A percentile compares a stretch with the other conserved stretches of the same genome.
Evolutionary conservation across 2,329 filamentous ascomycete species (phyloP).

Genomic region (Calonectria pauciramosa): DNA sequence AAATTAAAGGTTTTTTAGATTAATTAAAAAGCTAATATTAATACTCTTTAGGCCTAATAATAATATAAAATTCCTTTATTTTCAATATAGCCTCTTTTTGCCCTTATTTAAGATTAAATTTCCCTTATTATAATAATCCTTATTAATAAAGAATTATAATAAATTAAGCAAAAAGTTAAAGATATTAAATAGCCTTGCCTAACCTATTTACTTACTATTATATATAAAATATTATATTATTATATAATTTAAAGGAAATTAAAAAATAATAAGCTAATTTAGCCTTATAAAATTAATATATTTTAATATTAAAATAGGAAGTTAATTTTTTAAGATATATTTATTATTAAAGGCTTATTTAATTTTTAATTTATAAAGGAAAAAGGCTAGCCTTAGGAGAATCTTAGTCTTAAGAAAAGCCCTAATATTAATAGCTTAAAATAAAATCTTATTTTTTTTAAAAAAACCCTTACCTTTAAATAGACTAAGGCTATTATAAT

Average conservation of each 20-base stretch:
- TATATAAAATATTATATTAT: background rate
- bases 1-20: background rate
- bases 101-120: too few relatives aligned
- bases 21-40: background rate
- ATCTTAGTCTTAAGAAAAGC: too few relatives aligned
- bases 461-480: too few relatives aligned
- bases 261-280: background rate
- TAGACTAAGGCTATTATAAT: too few relatives aligned
- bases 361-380: too few relatives aligned
- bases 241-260: background rate
- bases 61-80: background rate
- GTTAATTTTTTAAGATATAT: too few relatives aligned
- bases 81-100: too few relatives aligned
- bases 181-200: background rate
- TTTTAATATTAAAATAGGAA: background rate
- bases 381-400: too few relatives aligned
- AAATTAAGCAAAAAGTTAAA: too few relatives aligned
- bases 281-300: background rate
- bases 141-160: background rate
- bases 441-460: too few relatives aligned
- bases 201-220: background rate
- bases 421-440: too few relatives aligned
- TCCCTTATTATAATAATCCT: background rate
- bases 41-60: background rate
- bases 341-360: too few relatives aligned